Conservation (phyloP, 225 moss, liverwort and hornwort species). For the Polytrichum commune region DNA sequence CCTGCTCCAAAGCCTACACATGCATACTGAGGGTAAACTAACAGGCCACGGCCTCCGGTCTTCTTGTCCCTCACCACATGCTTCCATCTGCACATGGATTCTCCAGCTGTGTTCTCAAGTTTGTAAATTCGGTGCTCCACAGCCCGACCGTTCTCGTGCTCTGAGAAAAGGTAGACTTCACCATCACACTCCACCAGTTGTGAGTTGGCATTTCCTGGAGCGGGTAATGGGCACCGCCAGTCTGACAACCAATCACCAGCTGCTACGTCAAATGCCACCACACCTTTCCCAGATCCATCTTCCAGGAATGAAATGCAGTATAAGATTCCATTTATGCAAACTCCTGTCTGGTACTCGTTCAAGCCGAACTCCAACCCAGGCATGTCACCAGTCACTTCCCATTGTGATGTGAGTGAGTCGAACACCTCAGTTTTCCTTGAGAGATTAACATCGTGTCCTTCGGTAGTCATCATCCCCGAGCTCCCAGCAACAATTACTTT, state of each 20-base stretch:
- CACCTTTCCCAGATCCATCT: constrained; percentile 11
- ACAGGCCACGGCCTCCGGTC: background rate
- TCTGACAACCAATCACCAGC: constrained; percentile 7
- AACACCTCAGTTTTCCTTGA: constrained; percentile 20
- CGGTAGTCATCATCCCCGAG: constrained; percentile 7
- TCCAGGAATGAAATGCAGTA: constrained; percentile 26
- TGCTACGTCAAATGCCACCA: constrained; percentile 10
- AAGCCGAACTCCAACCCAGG: constrained; percentile 12
- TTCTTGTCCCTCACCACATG: constrained; percentile 9
- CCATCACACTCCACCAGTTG: constrained; percentile 17
- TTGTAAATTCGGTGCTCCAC: constrained; percentile 9
- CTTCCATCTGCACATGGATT: background rate
- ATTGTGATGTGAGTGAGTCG: constrained; percentile 10
- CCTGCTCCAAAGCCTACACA: constrained; percentile 10
- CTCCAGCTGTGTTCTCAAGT: background rate
- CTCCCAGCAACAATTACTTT: background rate
- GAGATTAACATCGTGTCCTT: background rate
- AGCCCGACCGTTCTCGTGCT: constrained; percentile 4
- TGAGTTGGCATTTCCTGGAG: background rate
- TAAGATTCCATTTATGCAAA: constrained; percentile 4
- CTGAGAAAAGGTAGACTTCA: constrained; percentile 15
- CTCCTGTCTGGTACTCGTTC: constrained; percentile 19
- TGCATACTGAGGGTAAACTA: constrained; percentile 13
- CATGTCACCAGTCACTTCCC: constrained; percentile 5
- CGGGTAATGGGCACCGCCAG: background rate